These are phyloP conservation scores for Decorospora gaudefroyi DNA, from an alignment of 2,329 filamentous ascomycete genomes.

Conservation along the genomic window DNA sequence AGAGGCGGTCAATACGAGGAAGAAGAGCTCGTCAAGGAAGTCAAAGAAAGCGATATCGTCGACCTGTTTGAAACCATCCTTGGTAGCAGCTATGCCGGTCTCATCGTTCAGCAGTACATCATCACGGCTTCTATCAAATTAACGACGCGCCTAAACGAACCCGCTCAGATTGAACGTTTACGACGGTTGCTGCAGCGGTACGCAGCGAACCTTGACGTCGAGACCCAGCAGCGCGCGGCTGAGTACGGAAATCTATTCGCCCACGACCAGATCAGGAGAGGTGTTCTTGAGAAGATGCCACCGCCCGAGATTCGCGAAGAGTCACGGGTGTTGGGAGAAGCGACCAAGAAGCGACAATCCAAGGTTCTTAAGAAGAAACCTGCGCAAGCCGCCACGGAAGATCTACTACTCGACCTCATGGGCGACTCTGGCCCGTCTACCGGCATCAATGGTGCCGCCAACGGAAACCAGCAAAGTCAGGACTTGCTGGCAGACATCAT, in stretches of 20 bases:
- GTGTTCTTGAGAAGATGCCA: constrained; percentile 97
- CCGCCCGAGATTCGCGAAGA: constrained; percentile 96
- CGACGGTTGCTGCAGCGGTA: constrained; percentile 76
- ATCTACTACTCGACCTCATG: constrained; percentile 91
- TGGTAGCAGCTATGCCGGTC: constrained; percentile 90
- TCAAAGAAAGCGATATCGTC: constrained; percentile 87
- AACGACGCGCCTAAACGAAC: constrained; percentile 81
- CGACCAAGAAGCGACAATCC: constrained; percentile 59
- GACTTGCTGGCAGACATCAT: constrained; percentile 92
- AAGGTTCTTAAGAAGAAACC: constrained; percentile 68
- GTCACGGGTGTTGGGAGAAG: constrained; percentile 84
- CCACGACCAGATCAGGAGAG: constrained; percentile 82
- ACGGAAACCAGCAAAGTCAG: constrained; percentile 67
- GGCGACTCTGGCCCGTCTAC: constrained; percentile 67
- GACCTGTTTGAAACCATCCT: constrained; percentile 92
- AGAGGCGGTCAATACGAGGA: constrained; percentile 90
- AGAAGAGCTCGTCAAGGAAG: constrained; percentile 80
- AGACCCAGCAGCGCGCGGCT: constrained; percentile 93
- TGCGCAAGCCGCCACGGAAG: constrained; percentile 84
- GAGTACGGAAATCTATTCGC: constrained; percentile 96
- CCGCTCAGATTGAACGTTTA: constrained; percentile 83
- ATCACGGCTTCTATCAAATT: constrained; percentile 94
- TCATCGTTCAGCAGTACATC: constrained; percentile 93
- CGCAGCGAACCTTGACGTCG: constrained; percentile 87
- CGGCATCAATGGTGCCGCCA: constrained; percentile 59